Percentiles rank a stretch among this genome's conserved stretches.
These are phyloP conservation scores for Tritrichomonas foetus DNA, from an alignment of 208 protist species.

Conservation along the genomic window DNA sequence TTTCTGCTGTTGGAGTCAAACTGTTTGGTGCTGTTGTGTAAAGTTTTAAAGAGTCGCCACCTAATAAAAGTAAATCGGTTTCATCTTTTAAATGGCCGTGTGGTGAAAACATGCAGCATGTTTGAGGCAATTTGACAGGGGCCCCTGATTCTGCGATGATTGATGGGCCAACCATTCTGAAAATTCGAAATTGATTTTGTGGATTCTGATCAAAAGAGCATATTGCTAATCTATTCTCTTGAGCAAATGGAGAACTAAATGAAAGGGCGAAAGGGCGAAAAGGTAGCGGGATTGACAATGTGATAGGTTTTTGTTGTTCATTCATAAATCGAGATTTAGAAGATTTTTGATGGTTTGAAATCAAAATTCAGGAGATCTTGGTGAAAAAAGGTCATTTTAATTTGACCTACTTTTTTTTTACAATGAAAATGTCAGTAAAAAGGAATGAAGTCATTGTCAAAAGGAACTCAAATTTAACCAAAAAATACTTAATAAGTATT, in stretches of 20 bases:
- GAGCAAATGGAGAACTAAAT: not conserved
- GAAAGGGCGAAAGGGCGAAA: not conserved
- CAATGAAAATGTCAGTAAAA: too few species aligned
- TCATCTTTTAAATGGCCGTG: not conserved
- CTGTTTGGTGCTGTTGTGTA: not conserved
- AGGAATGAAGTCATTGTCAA: too few species aligned
- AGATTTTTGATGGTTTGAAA: too few species aligned
- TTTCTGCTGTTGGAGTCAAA: not conserved
- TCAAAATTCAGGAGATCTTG: too few species aligned
- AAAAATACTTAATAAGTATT: not conserved
- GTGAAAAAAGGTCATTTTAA: too few species aligned
- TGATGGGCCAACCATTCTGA: not conserved
- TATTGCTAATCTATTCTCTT: not conserved
- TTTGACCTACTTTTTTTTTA: too few species aligned
- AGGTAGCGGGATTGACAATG: not conserved
- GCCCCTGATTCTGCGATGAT: not conserved
- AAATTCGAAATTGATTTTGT: not conserved
- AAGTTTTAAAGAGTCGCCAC: not conserved
- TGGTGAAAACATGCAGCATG: not conserved
- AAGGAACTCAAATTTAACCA: too few species aligned
- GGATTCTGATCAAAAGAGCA: not conserved
- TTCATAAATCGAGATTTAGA: too few species aligned
- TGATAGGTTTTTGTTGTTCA: too few species aligned
- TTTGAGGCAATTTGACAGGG: not conserved
- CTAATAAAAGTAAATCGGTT: not conserved